phyloP scores from a whole-genome alignment of 1,284 basidiomycete species.

The Sparassis latifolia region DNA sequence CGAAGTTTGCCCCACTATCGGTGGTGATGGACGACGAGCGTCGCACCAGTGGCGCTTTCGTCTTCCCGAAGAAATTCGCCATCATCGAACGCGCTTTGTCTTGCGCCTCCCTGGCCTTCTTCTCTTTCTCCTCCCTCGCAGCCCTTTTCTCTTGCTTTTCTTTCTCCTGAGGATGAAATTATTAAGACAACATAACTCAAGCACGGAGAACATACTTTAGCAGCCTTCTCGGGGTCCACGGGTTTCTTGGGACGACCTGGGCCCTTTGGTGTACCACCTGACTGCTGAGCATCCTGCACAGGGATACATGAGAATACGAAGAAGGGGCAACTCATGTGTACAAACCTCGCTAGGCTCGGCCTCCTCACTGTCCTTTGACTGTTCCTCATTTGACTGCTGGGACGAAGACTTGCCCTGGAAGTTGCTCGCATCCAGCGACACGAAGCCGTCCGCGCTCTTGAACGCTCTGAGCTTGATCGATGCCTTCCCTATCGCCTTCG shows the following conservation, averaged over 20 bases:
- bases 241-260: conserved; percentile 42
- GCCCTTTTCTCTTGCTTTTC: conserved; percentile 59
- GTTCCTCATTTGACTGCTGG: conserved; percentile 5
- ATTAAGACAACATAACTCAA: conserved; percentile 1
- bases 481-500: conserved; percentile 32
- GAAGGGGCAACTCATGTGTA: conserved; percentile 6
- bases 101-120: conserved; percentile 61
- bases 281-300: neutral
- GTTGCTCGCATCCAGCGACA: conserved; percentile 7
- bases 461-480: conserved; percentile 2
- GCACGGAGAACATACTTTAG: conserved; percentile 40
- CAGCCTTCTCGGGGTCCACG: conserved; percentile 50
- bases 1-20: conserved; percentile 23
- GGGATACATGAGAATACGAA: neutral
- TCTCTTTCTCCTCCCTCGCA: conserved; percentile 60
- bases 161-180: conserved; percentile 43
- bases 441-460: conserved; percentile 3
- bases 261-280: conserved; percentile 11
- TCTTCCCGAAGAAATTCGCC: conserved; percentile 68
- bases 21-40: conserved; percentile 25
- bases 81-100: conserved; percentile 69
- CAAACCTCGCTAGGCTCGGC: neutral
- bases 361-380: conserved; percentile 5
- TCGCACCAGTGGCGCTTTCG: conserved; percentile 29
- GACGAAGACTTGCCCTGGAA: conserved; percentile 1